phyloP scores from a whole-genome alignment of 1,139 yeast genomes.

The Trichomonascaceae sp. region DNA sequence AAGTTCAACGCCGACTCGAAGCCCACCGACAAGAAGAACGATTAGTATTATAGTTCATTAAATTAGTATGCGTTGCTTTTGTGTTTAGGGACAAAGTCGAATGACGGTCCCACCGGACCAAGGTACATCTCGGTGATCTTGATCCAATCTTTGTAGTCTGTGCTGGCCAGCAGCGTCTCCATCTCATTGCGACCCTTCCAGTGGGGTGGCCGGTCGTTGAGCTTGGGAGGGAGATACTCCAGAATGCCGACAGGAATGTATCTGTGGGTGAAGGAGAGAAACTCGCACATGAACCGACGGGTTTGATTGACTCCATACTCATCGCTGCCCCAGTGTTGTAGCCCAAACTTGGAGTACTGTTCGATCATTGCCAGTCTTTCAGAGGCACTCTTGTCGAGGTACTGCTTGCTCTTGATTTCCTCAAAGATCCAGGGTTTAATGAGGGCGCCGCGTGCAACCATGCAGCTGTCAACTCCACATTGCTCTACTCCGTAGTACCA shows the following conservation, averaged over 20 bases:
- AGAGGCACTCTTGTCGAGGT: constrained; percentile 77
- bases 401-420: constrained; percentile 81
- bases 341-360: constrained; percentile 62
- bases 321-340: constrained; percentile 97
- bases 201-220: constrained; percentile 86
- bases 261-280: constrained; percentile 84
- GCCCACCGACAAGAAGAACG: constrained; percentile 20
- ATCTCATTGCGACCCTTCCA: constrained; percentile 93
- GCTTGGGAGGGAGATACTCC: constrained; percentile 74
- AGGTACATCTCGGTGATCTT: constrained; percentile 92
- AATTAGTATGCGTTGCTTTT: constrained; percentile 67
- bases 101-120: constrained; percentile 66
- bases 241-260: constrained; percentile 89
- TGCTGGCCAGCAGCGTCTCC: constrained; percentile 77
- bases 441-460: constrained; percentile 97
- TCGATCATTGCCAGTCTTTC: constrained; percentile 71
- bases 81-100: constrained; percentile 83
- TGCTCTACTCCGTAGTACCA: constrained; percentile 69
- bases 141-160: constrained; percentile 88
- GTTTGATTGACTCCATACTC: constrained; percentile 84
- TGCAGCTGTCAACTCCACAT: constrained; percentile 75
- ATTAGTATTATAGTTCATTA: constrained; percentile 9
- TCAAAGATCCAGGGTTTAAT: constrained; percentile 99
- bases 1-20: constrained; percentile 21
- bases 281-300: constrained; percentile 88